Conservation (phyloP, 352 stramenopile genomes). For the Phytophthora hybrid region DNA sequence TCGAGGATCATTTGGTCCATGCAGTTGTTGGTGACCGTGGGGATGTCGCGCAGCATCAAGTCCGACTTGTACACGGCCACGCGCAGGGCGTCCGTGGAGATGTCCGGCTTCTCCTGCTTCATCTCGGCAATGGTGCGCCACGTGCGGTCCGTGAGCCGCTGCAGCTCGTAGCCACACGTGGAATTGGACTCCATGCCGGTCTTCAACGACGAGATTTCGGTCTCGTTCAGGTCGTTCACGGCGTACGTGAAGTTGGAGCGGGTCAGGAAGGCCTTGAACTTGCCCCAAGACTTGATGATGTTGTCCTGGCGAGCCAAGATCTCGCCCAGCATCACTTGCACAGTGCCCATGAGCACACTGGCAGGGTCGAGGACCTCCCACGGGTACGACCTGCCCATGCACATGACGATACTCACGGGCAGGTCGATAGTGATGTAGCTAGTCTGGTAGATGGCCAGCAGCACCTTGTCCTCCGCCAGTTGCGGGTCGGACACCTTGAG, state of each 20-base stretch:
- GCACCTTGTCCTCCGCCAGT: constrained; percentile 23
- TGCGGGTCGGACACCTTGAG: constrained; percentile 37
- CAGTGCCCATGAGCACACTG: constrained; percentile 35
- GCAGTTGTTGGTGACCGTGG: constrained; percentile 44
- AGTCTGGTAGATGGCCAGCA: constrained; percentile 43
- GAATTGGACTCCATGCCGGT: constrained; percentile 39
- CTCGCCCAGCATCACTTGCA: constrained; percentile 36
- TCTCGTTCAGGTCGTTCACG: constrained; percentile 44
- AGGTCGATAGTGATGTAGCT: constrained; percentile 49
- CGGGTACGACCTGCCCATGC: constrained; percentile 34
- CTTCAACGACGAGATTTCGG: constrained; percentile 48
- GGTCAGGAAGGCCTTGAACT: constrained; percentile 39
- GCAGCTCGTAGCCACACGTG: constrained; percentile 49
- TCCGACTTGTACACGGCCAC: constrained; percentile 39
- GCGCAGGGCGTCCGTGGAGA: constrained; percentile 26
- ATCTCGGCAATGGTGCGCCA: constrained; percentile 42
- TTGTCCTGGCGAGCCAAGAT: constrained; percentile 31
- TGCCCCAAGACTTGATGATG: constrained; percentile 31
- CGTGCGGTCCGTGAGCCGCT: constrained; percentile 42
- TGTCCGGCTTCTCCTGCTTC: constrained; percentile 26
- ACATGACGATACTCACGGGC: constrained; percentile 43
- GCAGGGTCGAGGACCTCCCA: constrained; percentile 33
- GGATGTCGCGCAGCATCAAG: constrained; percentile 44
- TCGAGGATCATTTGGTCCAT: constrained; percentile 46
- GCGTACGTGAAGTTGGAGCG: constrained; percentile 41